phyloP scores from a whole-genome alignment of 2,329 filamentous ascomycete genomes.

The Fusarium decemcellulare region DNA sequence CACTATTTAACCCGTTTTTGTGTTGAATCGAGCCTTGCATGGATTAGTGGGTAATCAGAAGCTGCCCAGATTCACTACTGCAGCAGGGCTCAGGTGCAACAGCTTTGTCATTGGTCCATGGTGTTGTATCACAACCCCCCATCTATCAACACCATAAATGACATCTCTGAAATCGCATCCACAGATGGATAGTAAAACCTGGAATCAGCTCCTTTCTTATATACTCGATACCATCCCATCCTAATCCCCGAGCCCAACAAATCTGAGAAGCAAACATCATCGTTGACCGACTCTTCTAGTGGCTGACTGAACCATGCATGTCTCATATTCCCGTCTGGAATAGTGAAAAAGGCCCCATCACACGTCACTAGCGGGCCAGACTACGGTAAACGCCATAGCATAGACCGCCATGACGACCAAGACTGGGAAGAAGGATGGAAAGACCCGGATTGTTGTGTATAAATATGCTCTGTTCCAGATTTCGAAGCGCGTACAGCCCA shows the following conservation, averaged over 20 bases:
- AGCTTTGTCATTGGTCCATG: no score
- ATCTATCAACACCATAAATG: no score
- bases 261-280: background rate
- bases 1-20: background rate
- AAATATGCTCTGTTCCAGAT: background rate
- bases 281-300: background rate
- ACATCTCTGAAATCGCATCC: no score
- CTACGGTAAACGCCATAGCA: background rate
- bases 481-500: background rate
- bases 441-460: background rate
- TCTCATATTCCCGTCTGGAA: constrained; percentile 3
- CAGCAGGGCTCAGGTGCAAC: no score
- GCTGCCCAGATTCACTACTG: no score
- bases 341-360: constrained; percentile 3
- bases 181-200: no score
- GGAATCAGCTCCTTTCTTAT: no score
- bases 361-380: background rate
- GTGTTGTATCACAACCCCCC: no score
- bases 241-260: no score
- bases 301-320: constrained; percentile 23
- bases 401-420: background rate
- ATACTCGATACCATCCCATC: no score
- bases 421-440: background rate
- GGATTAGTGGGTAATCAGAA: no score
- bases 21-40: no score